Conservation (phyloP, 306 rosid genomes). For the Phaseolus lunatus region DNA sequence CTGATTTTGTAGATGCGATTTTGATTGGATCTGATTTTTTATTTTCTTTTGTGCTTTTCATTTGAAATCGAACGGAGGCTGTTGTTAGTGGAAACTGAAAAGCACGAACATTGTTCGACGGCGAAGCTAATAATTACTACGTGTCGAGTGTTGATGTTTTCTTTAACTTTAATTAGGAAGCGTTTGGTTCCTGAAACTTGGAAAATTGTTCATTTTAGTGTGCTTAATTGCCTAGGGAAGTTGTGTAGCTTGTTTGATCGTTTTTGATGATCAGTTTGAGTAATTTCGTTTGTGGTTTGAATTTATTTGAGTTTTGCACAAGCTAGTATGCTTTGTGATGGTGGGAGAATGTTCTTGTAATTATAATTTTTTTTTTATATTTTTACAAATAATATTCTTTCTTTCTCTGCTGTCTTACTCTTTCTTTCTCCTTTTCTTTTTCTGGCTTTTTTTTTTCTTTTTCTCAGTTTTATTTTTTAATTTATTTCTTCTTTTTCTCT, state of each 20-base stretch:
- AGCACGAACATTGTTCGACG: neutral
- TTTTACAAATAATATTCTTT: no score
- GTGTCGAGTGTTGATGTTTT: neutral
- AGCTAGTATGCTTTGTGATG: slow-evolving; percentile 7
- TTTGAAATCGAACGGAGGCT: slow-evolving; percentile 14
- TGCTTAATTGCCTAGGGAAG: slow-evolving; percentile 5
- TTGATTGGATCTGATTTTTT: slow-evolving; percentile 34
- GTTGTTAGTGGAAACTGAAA: neutral
- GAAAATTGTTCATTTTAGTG: neutral
- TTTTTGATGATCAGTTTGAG: slow-evolving; percentile 8
- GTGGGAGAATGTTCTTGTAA: slow-evolving; percentile 25
- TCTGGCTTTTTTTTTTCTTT: no score
- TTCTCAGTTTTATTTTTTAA: no score
- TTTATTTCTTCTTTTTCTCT: no score
- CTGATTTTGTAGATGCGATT: slow-evolving; percentile 21
- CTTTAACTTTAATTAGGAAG: neutral
- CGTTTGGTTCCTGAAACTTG: slow-evolving; percentile 2
- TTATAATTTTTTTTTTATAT: no score
- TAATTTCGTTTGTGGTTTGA: slow-evolving; percentile 18
- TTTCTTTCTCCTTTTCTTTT: no score
- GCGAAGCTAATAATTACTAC: neutral
- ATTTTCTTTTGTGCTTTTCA: neutral
- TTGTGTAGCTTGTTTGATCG: slow-evolving; percentile 1
- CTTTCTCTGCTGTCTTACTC: no score
- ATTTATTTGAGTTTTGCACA: neutral